Evolutionary conservation across 352 stramenopile genomes (phyloP).

Genomic region (Phytophthora nicotianae): DNA sequence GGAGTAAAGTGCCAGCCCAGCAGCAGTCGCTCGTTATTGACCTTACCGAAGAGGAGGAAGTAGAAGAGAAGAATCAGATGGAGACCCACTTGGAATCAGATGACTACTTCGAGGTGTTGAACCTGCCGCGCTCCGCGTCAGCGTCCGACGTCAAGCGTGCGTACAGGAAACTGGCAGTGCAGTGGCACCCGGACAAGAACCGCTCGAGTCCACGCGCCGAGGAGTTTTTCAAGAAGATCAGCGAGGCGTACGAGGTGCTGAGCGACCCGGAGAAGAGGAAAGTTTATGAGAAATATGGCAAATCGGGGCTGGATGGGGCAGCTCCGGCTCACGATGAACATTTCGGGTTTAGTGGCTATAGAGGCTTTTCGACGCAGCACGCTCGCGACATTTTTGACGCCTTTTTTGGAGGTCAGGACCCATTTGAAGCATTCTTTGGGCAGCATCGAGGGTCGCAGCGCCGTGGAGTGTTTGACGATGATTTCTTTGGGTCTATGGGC

Average conservation of each 20-base stretch:
- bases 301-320: slow-evolving; percentile 27
- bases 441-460: slow-evolving; percentile 22
- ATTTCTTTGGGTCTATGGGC: slow-evolving; percentile 44
- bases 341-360: slow-evolving; percentile 34
- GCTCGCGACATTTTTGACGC: slow-evolving; percentile 75
- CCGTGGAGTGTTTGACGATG: slow-evolving; percentile 21
- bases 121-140: slow-evolving; percentile 41
- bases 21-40: slow-evolving; percentile 20
- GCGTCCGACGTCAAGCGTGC: slow-evolving; percentile 68
- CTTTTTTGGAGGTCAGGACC: slow-evolving; percentile 65
- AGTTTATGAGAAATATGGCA: slow-evolving; percentile 60
- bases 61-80: slow-evolving; percentile 6
- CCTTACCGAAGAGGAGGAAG: slow-evolving; percentile 19
- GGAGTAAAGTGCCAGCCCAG: slow-evolving; percentile 7
- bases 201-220: slow-evolving; percentile 73
- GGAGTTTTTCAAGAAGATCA: slow-evolving; percentile 91
- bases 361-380: slow-evolving; percentile 54
- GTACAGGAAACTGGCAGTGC: slow-evolving; percentile 78
- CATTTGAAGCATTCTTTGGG: slow-evolving; percentile 65
- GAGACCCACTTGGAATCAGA: slow-evolving; percentile 60
- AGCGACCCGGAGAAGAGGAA: slow-evolving; percentile 69
- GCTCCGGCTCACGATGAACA: slow-evolving; percentile 9
- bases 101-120: slow-evolving; percentile 77
- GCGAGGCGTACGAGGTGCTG: slow-evolving; percentile 90
- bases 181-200: slow-evolving; percentile 96